phyloP scores from a whole-genome alignment of 352 stramenopile species.

The Phytophthora agathidicida region DNA sequence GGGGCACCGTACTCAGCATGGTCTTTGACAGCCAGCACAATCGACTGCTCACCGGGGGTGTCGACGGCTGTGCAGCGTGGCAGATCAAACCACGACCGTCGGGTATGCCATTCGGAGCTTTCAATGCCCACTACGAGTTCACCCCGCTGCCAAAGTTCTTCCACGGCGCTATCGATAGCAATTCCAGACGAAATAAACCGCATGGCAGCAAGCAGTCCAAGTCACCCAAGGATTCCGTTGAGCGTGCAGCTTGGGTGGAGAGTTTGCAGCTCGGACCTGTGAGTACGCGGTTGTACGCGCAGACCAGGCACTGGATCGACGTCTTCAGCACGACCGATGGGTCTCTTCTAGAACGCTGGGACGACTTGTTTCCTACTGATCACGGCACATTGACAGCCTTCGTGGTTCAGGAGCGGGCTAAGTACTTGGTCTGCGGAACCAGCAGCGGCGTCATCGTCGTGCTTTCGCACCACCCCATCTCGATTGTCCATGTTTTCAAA shows the following conservation, averaged over 20 bases:
- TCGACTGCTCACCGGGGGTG: conserved; percentile 59
- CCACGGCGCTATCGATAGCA: conserved; percentile 6
- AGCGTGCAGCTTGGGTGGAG: conserved; percentile 49
- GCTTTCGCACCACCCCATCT: conserved; percentile 60
- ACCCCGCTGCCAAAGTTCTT: conserved; percentile 58
- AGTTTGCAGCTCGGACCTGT: conserved; percentile 55
- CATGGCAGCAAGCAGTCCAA: conserved; percentile 18
- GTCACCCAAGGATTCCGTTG: conserved; percentile 4
- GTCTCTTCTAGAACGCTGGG: conserved; percentile 53
- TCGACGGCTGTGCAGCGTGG: conserved; percentile 72
- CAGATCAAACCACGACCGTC: conserved; percentile 48
- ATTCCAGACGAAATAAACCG: conserved; percentile 15
- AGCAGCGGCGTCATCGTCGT: conserved; percentile 62
- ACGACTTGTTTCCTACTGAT: conserved; percentile 54
- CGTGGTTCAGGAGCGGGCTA: conserved; percentile 66
- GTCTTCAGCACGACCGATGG: conserved; percentile 62
- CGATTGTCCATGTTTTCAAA: conserved; percentile 69
- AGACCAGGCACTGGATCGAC: conserved; percentile 53
- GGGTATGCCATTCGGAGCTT: conserved; percentile 35
- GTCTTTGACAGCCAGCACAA: conserved; percentile 60
- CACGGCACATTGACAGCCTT: conserved; percentile 70
- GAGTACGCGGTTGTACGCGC: conserved; percentile 50
- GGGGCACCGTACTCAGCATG: conserved; percentile 58
- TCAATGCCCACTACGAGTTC: conserved; percentile 72
- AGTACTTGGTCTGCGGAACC: conserved; percentile 70